Conservation (phyloP, 73 alveolate species). For the Diophrys appendiculata region DNA sequence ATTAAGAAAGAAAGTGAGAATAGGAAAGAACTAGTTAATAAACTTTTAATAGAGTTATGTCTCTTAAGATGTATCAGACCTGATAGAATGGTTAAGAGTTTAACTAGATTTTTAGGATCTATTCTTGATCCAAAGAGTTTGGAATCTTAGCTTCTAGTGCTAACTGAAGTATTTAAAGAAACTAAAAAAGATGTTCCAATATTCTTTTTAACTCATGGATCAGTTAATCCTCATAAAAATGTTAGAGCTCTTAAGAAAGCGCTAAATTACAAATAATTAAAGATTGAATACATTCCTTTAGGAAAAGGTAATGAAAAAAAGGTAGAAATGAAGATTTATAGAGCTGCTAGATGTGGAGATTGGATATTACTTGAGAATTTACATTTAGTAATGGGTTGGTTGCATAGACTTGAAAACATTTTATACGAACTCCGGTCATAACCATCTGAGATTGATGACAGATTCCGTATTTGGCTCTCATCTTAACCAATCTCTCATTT, state of each 20-base stretch:
- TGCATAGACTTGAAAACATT: constrained; percentile 52
- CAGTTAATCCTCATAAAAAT: constrained; percentile 52
- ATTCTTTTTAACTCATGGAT: constrained; percentile 42
- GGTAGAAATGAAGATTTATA: constrained; percentile 33
- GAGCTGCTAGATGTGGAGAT: constrained; percentile 47
- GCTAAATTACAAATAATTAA: background rate
- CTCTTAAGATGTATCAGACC: constrained; percentile 53
- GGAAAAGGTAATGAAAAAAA: constrained; percentile 48
- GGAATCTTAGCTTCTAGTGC: constrained; percentile 52
- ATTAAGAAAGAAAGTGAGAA: constrained; percentile 49
- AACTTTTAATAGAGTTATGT: constrained; percentile 44
- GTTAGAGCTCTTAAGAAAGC: constrained; percentile 38
- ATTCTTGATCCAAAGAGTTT: constrained; percentile 49
- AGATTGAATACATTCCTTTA: constrained; percentile 58
- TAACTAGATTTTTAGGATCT: constrained; percentile 48
- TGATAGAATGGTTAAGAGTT: constrained; percentile 46
- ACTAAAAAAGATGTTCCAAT: constrained; percentile 41
- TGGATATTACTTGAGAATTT: constrained; percentile 64
- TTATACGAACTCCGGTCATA: constrained; percentile 13
- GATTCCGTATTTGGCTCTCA: constrained; percentile 64
- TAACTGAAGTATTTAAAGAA: constrained; percentile 32
- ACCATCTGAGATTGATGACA: constrained; percentile 22
- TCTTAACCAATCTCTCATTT: constrained; percentile 58
- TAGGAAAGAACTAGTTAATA: constrained; percentile 34
- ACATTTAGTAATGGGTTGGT: constrained; percentile 58